Evolutionary conservation across 352 stramenopile genomes (phyloP).

Genomic region (Pythium vanterpoolii): DNA sequence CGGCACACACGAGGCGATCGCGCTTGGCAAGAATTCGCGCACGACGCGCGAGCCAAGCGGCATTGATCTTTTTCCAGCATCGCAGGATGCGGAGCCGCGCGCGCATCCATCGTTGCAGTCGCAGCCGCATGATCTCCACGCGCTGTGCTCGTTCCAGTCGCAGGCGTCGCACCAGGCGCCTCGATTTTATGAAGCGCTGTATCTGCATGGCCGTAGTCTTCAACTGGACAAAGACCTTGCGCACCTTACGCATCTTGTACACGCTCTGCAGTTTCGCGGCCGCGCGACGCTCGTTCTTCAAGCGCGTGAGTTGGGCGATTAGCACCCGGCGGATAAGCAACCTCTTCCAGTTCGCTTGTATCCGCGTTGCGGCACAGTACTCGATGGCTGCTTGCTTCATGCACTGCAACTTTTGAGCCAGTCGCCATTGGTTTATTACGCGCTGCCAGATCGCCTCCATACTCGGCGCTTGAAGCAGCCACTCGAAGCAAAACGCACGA

Average conservation of each 20-base stretch:
- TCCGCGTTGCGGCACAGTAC: slow-evolving; percentile 51
- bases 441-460: slow-evolving; percentile 36
- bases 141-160: slow-evolving; percentile 27
- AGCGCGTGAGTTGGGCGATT: slow-evolving; percentile 20
- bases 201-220: slow-evolving; percentile 10
- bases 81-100: slow-evolving; percentile 34
- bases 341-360: slow-evolving; percentile 43
- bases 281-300: slow-evolving; percentile 40
- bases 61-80: slow-evolving; percentile 52
- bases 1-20: slow-evolving; percentile 27
- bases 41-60: slow-evolving; percentile 33
- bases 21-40: slow-evolving; percentile 47
- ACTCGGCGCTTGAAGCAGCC: slow-evolving; percentile 39
- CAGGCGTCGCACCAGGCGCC: slow-evolving; percentile 32
- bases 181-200: slow-evolving; percentile 32
- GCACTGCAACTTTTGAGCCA: slow-evolving; percentile 30
- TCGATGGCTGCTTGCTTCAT: slow-evolving; percentile 26
- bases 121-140: slow-evolving; percentile 41
- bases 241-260: slow-evolving; percentile 24
- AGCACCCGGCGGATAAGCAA: slow-evolving; percentile 15
- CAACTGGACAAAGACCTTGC: slow-evolving; percentile 28
- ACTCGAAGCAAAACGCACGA: slow-evolving; percentile 40
- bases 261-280: slow-evolving; percentile 47
- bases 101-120: slow-evolving; percentile 52
- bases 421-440: slow-evolving; percentile 48